Evolutionary conservation across 2,329 filamentous ascomycete genomes (phyloP), one percentile per base, ranked within the genome.

Genomic region (Didymella arachidicola): DNA sequence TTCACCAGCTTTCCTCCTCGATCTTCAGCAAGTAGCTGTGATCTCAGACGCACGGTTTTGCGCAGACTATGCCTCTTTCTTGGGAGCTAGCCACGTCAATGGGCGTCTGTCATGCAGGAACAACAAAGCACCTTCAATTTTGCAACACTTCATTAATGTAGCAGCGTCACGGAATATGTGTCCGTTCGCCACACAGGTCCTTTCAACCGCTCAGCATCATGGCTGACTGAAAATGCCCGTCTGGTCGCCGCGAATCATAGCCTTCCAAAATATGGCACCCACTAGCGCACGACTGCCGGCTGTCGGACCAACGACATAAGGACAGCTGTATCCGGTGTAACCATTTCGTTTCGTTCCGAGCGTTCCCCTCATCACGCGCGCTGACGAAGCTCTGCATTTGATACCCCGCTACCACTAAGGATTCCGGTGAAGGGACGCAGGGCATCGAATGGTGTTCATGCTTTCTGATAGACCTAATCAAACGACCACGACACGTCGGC

Each of bases 241-340:
- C 36, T 53, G 29, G 16, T 29, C 32, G 48, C 38, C 36, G 62
- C 70, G 70, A 68, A 71, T 67, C 65, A 65, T 62, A 49, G 19
- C 51, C 61, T 63, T 64, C 66, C 61, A 72, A 58, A 68, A 34
- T 63, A 57, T 64, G 60, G 59, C 60, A 51, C 66, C 51, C 62
- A 62, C 65, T 65, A 67, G 46, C 63, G 57, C 58, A 66, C 59
- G 27, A 53, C 55, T 45, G 57, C 60, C 63, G 57, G 44, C 60
- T 52, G 59, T 52, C 53, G 59, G 53, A 62, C 70, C 70, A 73
- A 73, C 72, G 58, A 66, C 61, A 67, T 68, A 61, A 50, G 69
- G 68, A 69, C 73, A 75, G 69, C 65, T 73, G 72, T 75, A 67
- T 67, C 65, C 57, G 46, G 70, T 73, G 70, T 69, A 72, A 74